phyloP scores from a whole-genome alignment of 2,329 filamentous ascomycete genomes.

The Trichoderma oligosporum region DNA sequence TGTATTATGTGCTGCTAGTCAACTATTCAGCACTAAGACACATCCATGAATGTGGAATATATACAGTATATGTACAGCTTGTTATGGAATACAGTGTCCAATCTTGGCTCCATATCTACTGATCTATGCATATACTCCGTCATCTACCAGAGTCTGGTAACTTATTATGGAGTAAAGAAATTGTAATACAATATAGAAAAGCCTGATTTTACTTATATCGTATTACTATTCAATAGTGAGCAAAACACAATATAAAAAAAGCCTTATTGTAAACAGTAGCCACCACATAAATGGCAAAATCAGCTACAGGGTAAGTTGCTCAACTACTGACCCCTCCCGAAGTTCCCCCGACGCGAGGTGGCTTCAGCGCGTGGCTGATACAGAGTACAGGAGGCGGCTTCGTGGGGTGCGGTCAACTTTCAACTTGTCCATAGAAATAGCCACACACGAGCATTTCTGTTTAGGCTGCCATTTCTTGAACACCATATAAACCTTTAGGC shows the following conservation, averaged over 20 bases:
- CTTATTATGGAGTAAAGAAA: too few relatives aligned
- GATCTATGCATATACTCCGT: too few relatives aligned
- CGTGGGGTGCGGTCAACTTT: slow-evolving; percentile 18
- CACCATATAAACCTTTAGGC: not conserved
- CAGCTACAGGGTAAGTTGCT: slow-evolving; percentile 3
- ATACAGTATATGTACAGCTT: too few relatives aligned
- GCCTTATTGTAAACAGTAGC: not conserved
- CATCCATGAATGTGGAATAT: too few relatives aligned
- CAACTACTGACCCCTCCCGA: not conserved
- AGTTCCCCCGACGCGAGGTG: not conserved
- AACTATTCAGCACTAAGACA: slow-evolving; percentile 10
- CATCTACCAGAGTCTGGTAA: too few relatives aligned
- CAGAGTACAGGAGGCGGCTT: slow-evolving; percentile 17
- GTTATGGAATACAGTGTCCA: slow-evolving; percentile 1
- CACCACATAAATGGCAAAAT: not conserved
- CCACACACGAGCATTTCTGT: slow-evolving; percentile 12
- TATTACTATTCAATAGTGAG: too few relatives aligned
- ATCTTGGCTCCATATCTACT: not conserved
- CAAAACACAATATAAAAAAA: too few relatives aligned
- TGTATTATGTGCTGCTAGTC: slow-evolving; percentile 6
- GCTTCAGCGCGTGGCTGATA: slow-evolving; percentile 5
- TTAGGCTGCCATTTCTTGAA: slow-evolving; percentile 16
- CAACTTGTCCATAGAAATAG: slow-evolving; percentile 11
- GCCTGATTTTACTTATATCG: too few relatives aligned
- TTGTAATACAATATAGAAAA: too few relatives aligned